These are phyloP conservation scores for Tympanopsis confertula DNA, from an alignment of 2,329 filamentous ascomycete species.

Conservation along the genomic window DNA sequence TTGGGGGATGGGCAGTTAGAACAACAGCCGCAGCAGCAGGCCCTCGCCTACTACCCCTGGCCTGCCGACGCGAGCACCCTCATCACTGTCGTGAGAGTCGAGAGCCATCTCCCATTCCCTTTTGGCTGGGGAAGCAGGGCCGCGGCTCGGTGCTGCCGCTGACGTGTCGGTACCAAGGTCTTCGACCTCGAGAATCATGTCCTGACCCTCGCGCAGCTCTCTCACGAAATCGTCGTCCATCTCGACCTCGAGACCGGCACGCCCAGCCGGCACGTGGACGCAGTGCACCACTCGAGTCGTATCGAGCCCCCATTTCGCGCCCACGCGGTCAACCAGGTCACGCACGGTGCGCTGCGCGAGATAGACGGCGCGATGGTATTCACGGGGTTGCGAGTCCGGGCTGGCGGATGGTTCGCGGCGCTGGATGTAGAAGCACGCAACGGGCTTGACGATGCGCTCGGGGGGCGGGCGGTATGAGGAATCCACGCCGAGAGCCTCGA, in stretches of 20 bases:
- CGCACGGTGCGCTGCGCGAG: slow-evolving; percentile 63
- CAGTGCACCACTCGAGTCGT: slow-evolving; percentile 58
- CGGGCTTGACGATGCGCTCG: slow-evolving; percentile 57
- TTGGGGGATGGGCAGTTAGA: too few species aligned
- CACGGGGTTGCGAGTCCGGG: slow-evolving; percentile 28
- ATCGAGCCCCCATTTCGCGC: slow-evolving; percentile 72
- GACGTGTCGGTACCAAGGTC: slow-evolving; percentile 22
- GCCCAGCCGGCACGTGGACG: slow-evolving; percentile 56
- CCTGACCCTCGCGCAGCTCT: slow-evolving; percentile 78
- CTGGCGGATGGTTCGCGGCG: slow-evolving; percentile 34
- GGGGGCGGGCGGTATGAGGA: slow-evolving; percentile 73
- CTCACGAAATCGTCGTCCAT: slow-evolving; percentile 83
- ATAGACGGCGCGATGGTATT: slow-evolving; percentile 77
- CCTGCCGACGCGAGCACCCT: not conserved
- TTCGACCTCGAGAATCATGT: slow-evolving; percentile 66
- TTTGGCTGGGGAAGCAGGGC: slow-evolving; percentile 20
- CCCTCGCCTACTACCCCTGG: not conserved
- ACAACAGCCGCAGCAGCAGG: not conserved
- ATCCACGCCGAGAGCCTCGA: slow-evolving; percentile 88
- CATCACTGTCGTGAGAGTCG: slow-evolving; percentile 25
- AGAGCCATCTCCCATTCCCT: slow-evolving; percentile 52
- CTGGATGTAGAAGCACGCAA: slow-evolving; percentile 80
- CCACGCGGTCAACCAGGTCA: slow-evolving; percentile 63
- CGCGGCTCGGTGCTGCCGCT: slow-evolving; percentile 14
- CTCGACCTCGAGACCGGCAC: slow-evolving; percentile 68